These are phyloP conservation scores for Fusarium euwallaceae DNA, from an alignment of 2,329 filamentous ascomycete genomes.

Conservation along the genomic window DNA sequence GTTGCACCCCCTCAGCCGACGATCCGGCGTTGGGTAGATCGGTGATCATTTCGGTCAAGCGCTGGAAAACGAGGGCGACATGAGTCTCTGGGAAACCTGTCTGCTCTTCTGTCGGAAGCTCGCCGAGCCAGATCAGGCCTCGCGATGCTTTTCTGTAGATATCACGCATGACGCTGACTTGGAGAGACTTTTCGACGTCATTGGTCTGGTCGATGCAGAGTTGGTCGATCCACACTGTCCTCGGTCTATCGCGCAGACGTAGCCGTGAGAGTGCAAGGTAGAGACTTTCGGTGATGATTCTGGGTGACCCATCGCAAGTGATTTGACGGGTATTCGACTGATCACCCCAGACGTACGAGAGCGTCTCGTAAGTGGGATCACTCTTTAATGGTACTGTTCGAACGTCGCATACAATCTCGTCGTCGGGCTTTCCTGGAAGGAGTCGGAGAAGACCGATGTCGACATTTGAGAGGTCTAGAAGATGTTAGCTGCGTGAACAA, in stretches of 20 bases:
- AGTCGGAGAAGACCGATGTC: background rate
- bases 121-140: conserved; percentile 19
- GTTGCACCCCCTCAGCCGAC: background rate
- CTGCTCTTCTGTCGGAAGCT: background rate
- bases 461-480: background rate
- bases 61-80: background rate
- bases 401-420: background rate
- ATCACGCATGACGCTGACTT: conserved; percentile 19
- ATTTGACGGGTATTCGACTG: background rate
- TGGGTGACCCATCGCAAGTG: background rate
- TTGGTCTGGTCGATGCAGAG: conserved; percentile 24
- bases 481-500: background rate
- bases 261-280: conserved; percentile 10
- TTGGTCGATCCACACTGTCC: conserved; percentile 20
- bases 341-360: conserved; percentile 24
- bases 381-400: background rate
- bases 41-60: background rate
- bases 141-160: conserved; percentile 15
- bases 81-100: background rate
- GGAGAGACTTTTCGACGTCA: conserved; percentile 5
- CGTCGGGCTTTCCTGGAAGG: background rate
- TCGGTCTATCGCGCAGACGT: background rate
- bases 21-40: background rate
- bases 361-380: conserved; percentile 7
- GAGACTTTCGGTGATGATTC: conserved; percentile 9